Evolutionary conservation across 2,329 filamentous ascomycete genomes (phyloP), one percentile per base, ranked within the genome.

Genomic region (Paecilomyces sp.): DNA sequence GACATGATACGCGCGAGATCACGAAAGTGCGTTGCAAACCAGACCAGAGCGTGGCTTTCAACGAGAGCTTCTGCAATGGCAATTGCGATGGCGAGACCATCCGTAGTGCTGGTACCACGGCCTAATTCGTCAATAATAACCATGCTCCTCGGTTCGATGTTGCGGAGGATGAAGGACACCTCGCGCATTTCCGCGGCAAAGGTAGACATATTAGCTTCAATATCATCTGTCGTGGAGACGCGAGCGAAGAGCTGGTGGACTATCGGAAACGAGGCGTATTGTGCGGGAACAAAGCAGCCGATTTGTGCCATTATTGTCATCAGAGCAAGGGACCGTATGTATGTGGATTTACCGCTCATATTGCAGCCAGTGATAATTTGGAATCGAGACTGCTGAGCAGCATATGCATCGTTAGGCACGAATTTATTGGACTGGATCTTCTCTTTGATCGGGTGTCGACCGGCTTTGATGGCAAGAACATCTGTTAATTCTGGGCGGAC

Each of bases 291-390:
- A 71, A 95, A 97, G 66, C 86, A 90, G 2, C 92, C 93, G 57
- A 97, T 87, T 68, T 99, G 94, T 0, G 91, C 91, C 92, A 99
- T 97, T 60, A 99, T 86, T 53, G 89, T 86, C 69, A 95, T 85
- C 33, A 99, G 78, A 0, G 93, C 90, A 25, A 96, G 81, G 1
- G 89, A 88, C 56, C 91, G 86, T 63, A 97, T 96, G 69, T 97
- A 97, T 0, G 92, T 99, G 64, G 90, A 96, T 73, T 97, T 99
- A 0, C 92, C 94, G 66, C 91, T 96, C 94, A 99, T 99, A 67
- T 99, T 99, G 72, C 91, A 95, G 3, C 94, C 93, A 0, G 93
- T 97, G 63, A 99, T 88, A 62, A 97, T 89, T 65, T 97, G 92
- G 68, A 97, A 96, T 1, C 92, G 86, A 36, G 87, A 86, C 61